Evolutionary conservation across 2,329 filamentous ascomycete genomes (phyloP).

Genomic region (Hypoxylon sp.): DNA sequence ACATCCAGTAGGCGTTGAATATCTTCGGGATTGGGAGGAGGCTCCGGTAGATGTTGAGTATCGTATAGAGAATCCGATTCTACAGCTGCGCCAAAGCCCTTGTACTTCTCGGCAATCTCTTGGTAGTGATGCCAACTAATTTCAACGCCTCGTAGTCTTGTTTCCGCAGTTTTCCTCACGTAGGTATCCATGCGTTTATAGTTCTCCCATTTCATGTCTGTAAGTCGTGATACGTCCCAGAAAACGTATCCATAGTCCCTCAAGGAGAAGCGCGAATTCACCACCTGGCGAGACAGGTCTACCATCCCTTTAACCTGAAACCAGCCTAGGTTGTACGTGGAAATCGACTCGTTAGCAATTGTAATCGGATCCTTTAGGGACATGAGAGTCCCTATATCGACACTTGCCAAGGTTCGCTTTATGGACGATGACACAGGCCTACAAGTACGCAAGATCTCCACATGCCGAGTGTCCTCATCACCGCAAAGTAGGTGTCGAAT

Average conservation of each 20-base stretch:
- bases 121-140: not conserved
- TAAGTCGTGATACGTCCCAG: not conserved
- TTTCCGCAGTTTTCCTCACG: not conserved
- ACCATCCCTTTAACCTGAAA: not conserved
- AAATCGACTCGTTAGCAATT: not conserved
- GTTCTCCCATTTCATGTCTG: not conserved
- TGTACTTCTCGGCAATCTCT: not conserved
- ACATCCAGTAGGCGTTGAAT: no score
- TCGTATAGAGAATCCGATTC: not conserved
- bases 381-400: no score
- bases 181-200: not conserved
- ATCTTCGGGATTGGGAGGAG: no score
- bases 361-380: not conserved
- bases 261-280: not conserved
- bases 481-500: not conserved
- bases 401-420: no score
- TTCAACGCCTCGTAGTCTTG: not conserved
- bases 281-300: no score
- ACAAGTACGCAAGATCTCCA: not conserved
- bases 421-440: not conserved
- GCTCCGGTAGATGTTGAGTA: not conserved
- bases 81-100: not conserved
- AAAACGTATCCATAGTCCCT: not conserved
- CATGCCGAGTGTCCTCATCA: not conserved
- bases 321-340: not conserved